Percentiles rank a stretch among this genome's conserved stretches.
These are phyloP conservation scores for Colletotrichum liriopes DNA, from an alignment of 2,329 filamentous ascomycete species.

Conservation along the genomic window DNA sequence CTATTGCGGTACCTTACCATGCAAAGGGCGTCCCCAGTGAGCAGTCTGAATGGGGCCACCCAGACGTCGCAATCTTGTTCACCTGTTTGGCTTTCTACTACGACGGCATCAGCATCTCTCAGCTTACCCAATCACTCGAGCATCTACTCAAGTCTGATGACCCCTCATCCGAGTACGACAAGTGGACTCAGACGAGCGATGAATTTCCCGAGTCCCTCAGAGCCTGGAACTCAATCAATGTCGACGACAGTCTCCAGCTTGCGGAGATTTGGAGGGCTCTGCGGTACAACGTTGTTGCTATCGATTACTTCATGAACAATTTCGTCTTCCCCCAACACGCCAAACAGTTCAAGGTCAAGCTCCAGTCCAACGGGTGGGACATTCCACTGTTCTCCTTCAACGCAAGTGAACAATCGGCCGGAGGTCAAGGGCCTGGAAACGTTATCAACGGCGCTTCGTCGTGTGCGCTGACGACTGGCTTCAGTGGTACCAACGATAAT, in stretches of 20 bases:
- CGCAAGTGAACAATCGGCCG: slow-evolving; percentile 28
- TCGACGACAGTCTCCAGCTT: slow-evolving; percentile 69
- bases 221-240: slow-evolving; percentile 72
- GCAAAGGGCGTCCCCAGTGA: slow-evolving; percentile 76
- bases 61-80: slow-evolving; percentile 75
- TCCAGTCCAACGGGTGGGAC: slow-evolving; percentile 79
- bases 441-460: slow-evolving; percentile 6
- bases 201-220: slow-evolving; percentile 62
- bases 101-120: slow-evolving; percentile 63
- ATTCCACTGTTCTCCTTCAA: slow-evolving; percentile 63
- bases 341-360: slow-evolving; percentile 74
- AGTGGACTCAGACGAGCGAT: slow-evolving; percentile 59
- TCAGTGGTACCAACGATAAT: slow-evolving; percentile 81
- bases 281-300: slow-evolving; percentile 62
- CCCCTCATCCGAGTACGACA: slow-evolving; percentile 69
- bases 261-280: slow-evolving; percentile 65
- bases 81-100: slow-evolving; percentile 81
- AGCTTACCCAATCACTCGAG: slow-evolving; percentile 66
- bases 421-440: background rate
- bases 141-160: slow-evolving; percentile 70
- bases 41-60: slow-evolving; percentile 78
- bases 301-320: slow-evolving; percentile 75
- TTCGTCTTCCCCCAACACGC: slow-evolving; percentile 78
- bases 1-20: slow-evolving; percentile 77
- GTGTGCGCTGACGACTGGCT: slow-evolving; percentile 71